Base-by-base conservation (phyloP, 345 rosid genomes). In the Sisymbrium altissimum region DNA sequence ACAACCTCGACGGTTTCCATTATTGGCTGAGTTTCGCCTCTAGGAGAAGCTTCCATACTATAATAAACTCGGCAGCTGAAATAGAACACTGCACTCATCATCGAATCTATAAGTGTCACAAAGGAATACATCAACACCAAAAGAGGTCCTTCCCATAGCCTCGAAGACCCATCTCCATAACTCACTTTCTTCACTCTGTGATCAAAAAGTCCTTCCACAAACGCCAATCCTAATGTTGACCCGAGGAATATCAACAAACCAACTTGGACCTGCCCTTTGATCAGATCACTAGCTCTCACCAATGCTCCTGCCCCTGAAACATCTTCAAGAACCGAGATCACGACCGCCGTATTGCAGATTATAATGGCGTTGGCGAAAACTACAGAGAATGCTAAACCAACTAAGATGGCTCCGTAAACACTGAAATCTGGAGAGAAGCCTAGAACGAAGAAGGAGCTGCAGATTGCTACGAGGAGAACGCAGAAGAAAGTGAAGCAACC, bases 91-190 rank as follows among this genome's bases (percentile, higher is more conserved):
- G 89, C 83, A 79, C 76, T 84, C 94, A 86, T 89, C 96, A 91
- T 93, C 60, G 86, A 80, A 83, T 93, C 97, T 3, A 90, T 79
- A 68, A 93, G 97, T 69, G 84, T 84, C 61, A 91, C 86, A 71
- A 93, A 93, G 2, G 98, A 86, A 84, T 85, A 85, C 97, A 93
- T 93, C 55, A 93, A 12, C 58, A 89, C 96, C 79, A 93, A 62
- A 23, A 93, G 86, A 45, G 97, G 97, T 43, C 97, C 98, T 80
- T 93, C 98, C 98, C 98, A 93, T 25, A 89, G 72, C 84, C 98
- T 89, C 5, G 94, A 88, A 68, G 94, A 91, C 53, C 98, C 96
- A 69, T 91, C 98, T 73, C 97, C 98, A 74, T 93, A 89, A 70
- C 94, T 93, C 79, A 93, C 64, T 1, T 87, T 81, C 85, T 84